Conservation (phyloP, 2,329 filamentous ascomycete genomes). For the Rhytidhysteron rufulum region DNA sequence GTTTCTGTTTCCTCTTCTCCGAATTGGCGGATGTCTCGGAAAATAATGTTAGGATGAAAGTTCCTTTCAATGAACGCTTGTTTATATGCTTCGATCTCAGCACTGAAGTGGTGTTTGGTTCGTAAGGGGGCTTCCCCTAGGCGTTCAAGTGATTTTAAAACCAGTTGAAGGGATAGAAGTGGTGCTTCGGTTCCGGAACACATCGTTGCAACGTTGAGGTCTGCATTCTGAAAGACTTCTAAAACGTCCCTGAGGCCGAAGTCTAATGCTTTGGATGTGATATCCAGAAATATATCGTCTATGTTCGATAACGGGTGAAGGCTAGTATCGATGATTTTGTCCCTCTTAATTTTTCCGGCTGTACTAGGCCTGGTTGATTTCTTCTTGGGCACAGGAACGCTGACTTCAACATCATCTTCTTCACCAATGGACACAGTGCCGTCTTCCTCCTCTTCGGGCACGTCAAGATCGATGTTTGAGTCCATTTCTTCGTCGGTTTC, state of each 20-base stretch:
- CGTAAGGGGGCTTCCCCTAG: constrained; percentile 9
- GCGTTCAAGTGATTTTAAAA: constrained; percentile 35
- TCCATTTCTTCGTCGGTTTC: not conserved
- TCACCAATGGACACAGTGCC: not conserved
- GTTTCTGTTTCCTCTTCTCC: constrained; percentile 48
- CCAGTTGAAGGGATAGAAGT: constrained; percentile 59
- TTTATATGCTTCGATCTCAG: constrained; percentile 45
- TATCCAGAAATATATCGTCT: constrained; percentile 48
- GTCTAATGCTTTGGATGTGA: constrained; percentile 37
- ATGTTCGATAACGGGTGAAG: constrained; percentile 47
- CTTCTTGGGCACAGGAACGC: too few relatives aligned
- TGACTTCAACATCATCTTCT: too few relatives aligned
- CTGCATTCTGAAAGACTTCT: constrained; percentile 28
- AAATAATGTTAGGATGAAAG: constrained; percentile 40
- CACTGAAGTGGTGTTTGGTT: constrained; percentile 42
- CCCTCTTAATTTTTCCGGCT: too few relatives aligned
- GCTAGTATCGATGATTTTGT: constrained; percentile 25
- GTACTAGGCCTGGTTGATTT: too few relatives aligned
- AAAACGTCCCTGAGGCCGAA: constrained; percentile 34
- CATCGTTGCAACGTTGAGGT: constrained; percentile 62
- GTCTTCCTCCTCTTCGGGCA: not conserved
- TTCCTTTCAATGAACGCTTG: constrained; percentile 48
- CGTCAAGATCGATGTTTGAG: not conserved
- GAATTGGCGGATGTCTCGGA: constrained; percentile 44
- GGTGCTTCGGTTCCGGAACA: constrained; percentile 78